These are phyloP conservation scores for Phytophthora melonis DNA, from an alignment of 352 stramenopile species.

Conservation along the genomic window DNA sequence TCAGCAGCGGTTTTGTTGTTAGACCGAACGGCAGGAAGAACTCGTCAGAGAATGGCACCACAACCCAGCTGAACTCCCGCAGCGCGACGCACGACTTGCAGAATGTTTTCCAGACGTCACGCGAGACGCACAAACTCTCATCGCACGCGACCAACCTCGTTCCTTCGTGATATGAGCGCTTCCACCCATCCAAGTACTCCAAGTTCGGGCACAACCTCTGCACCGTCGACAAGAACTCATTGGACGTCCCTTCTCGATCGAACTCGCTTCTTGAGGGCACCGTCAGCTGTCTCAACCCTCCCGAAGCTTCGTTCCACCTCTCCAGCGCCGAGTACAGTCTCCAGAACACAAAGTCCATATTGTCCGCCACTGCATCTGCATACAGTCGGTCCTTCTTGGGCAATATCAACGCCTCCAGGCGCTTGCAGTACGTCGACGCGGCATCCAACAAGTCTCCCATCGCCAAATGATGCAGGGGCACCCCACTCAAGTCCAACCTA, in stretches of 20 bases:
- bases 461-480: slow-evolving; percentile 54
- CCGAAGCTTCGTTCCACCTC: slow-evolving; percentile 37
- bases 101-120: slow-evolving; percentile 55
- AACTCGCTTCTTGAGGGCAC: slow-evolving; percentile 45
- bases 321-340: slow-evolving; percentile 44
- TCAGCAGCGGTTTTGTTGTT: slow-evolving; percentile 44
- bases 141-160: slow-evolving; percentile 45
- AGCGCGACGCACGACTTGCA: slow-evolving; percentile 48
- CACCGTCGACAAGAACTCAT: slow-evolving; percentile 44
- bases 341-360: slow-evolving; percentile 52
- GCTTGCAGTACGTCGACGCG: slow-evolving; percentile 37
- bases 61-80: slow-evolving; percentile 75
- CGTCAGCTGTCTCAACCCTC: slow-evolving; percentile 45
- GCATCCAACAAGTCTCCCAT: slow-evolving; percentile 50
- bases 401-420: slow-evolving; percentile 51
- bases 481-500: slow-evolving; percentile 50
- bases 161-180: slow-evolving; percentile 57
- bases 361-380: slow-evolving; percentile 46
- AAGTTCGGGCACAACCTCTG: slow-evolving; percentile 52
- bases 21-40: slow-evolving; percentile 71
- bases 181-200: slow-evolving; percentile 77
- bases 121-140: slow-evolving; percentile 45
- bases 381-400: slow-evolving; percentile 41
- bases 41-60: slow-evolving; percentile 71
- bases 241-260: slow-evolving; percentile 46